phyloP scores from a whole-genome alignment of 768 basidiomycete genomes.

The Agrocybe praecox region DNA sequence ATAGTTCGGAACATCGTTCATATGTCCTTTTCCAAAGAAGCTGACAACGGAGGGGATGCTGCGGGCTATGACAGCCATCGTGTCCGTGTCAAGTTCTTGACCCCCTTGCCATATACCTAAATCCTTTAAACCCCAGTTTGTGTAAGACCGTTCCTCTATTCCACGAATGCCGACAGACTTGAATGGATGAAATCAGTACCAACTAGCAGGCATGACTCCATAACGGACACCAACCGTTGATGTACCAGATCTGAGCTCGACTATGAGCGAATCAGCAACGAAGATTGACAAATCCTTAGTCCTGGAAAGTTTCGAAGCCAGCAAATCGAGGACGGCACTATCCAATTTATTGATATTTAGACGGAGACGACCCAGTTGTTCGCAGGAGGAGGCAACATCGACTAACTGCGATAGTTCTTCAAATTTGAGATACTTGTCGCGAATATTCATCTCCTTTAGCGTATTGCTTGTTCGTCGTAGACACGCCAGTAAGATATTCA shows the following conservation, averaged over 20 bases:
- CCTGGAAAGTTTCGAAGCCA: conserved; percentile 27
- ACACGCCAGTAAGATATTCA: conserved; percentile 30
- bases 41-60: conserved; percentile 33
- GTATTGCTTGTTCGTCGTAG: conserved; percentile 30
- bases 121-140: conserved; percentile 33
- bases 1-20: neutral
- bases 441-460: conserved; percentile 33
- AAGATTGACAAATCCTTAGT: conserved; percentile 23
- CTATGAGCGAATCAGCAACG: conserved; percentile 27
- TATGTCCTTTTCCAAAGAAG: conserved; percentile 32
- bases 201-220: too few species aligned
- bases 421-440: conserved; percentile 37
- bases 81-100: conserved; percentile 23
- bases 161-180: neutral
- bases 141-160: conserved; percentile 25
- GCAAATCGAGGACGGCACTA: conserved; percentile 29
- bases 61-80: conserved; percentile 26
- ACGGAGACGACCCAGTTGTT: conserved; percentile 27
- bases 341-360: conserved; percentile 33
- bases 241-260: conserved; percentile 5
- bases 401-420: conserved; percentile 30
- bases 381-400: conserved; percentile 20
- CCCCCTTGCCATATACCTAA: conserved; percentile 37
- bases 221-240: neutral
- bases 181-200: too few species aligned